Base-by-base conservation (phyloP, 495 filamentous ascomycete species). In the Aspergillus campestris region DNA sequence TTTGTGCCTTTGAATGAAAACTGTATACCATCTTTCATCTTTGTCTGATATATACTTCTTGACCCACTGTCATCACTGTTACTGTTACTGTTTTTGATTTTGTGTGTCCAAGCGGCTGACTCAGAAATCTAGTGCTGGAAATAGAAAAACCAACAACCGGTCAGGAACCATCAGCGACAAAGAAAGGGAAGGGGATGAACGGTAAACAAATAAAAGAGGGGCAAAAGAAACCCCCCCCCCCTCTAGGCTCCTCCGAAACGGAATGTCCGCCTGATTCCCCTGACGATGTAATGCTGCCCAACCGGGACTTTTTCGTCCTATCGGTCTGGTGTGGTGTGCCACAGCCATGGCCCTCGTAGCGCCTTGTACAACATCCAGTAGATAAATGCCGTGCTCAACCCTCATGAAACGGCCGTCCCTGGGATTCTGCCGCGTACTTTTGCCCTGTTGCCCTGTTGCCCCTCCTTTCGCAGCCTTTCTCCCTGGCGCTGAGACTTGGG, bases 1-100 rank as follows among this genome's bases (percentile, higher is more conserved):
- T 70, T 64, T 61, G 61, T 64, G 65, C 60, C 56, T 42, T 45
- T 73, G 67, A 70, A 71, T 65, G 69, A 73, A 48, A 71, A 70
- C 57, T 57, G 55, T 65, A 58, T 63, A 70, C 64, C 69, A 72
- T 72, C 65, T 71, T 69, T 66, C 58, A 57, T 45, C 47, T 59
- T 54, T 71, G 44, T 71, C 68, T 71, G 66, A 70, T 58, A 59
- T 47, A 15, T 36, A 30, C 44, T 44, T 40, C 44, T 45, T 34
- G 41, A 28, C 34, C 40, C 14, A 27, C 32, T 34, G 32, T 42
- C 38, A 29, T 44, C 47, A 34, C 12, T 39, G 13, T 38, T 12
- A 3, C 34, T 8, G n/a, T 14, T n/a, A n/a, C n/a, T n/a, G n/a
- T 15, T 38, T 8, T 9, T 7, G 9, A 45, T 18, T 7, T 11